phyloP scores from a whole-genome alignment of 2,329 filamentous ascomycete species.

The Aspergillus versicolor region DNA sequence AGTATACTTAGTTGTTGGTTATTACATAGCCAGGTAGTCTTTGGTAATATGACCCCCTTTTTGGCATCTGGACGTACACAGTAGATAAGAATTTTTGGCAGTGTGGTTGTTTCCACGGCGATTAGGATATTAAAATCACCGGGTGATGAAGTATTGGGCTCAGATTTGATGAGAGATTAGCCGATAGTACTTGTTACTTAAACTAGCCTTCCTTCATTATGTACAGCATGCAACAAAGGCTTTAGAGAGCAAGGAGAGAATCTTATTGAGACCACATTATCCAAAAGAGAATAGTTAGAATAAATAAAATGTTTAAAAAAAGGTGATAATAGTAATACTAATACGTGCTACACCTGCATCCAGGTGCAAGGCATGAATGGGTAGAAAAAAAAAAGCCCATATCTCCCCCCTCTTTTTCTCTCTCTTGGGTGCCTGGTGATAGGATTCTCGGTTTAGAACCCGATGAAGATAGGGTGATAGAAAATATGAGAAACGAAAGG shows the following conservation, averaged over 20 bases:
- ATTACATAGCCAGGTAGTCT: too few relatives aligned
- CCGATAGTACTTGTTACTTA: too few relatives aligned
- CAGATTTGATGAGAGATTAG: too few relatives aligned
- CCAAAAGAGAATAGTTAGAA: background rate
- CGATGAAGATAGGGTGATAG: background rate
- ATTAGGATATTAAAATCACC: too few relatives aligned
- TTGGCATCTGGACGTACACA: too few relatives aligned
- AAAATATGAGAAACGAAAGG: slow-evolving; percentile 8
- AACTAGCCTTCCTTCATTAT: too few relatives aligned
- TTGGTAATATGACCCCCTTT: too few relatives aligned
- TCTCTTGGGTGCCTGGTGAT: background rate
- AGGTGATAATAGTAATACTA: background rate
- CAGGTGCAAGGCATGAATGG: background rate
- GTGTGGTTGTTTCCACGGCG: too few relatives aligned
- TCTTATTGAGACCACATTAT: background rate
- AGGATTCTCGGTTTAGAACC: background rate
- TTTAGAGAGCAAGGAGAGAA: background rate
- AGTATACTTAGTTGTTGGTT: background rate
- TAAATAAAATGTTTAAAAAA: background rate
- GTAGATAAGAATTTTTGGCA: too few relatives aligned
- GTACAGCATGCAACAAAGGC: background rate
- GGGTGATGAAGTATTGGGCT: background rate
- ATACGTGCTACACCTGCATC: background rate
- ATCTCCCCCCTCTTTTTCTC: background rate
- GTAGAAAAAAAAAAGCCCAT: background rate